Evolutionary conservation across 305 asterid genomes (phyloP).

Genomic region (Withania somnifera): DNA sequence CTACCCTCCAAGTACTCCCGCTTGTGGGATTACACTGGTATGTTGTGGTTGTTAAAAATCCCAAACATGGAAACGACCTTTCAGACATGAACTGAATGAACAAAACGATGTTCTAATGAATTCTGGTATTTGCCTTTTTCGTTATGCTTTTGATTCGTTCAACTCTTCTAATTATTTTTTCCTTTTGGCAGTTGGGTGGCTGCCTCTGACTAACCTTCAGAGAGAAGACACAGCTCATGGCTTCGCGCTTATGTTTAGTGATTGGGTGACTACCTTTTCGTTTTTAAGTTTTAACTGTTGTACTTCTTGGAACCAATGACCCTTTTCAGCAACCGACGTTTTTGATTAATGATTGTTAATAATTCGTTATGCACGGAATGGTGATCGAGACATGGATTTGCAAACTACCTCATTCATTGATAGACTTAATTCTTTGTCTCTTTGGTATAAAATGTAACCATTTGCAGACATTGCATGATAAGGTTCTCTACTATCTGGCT

Average conservation of each 20-base stretch:
- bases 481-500: background rate
- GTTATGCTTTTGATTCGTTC: background rate
- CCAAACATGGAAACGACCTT: background rate
- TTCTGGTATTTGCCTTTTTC: background rate
- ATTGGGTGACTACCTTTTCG: background rate
- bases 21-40: no score
- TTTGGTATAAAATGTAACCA: background rate
- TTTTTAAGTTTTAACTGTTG: background rate
- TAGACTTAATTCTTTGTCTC: background rate
- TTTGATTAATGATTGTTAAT: background rate
- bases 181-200: slow-evolving; percentile 72
- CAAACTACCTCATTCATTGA: background rate
- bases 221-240: background rate
- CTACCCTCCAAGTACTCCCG: no score
- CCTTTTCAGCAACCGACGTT: background rate
- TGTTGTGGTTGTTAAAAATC: no score
- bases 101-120: background rate
- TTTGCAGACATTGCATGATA: background rate
- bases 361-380: background rate
- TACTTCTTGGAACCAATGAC: background rate
- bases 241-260: background rate
- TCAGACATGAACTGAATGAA: background rate
- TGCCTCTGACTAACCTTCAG: slow-evolving; percentile 26
- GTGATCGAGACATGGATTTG: background rate
- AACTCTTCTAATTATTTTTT: background rate